phyloP scores from a whole-genome alignment of 306 rosid genomes.

The Quercus alba region DNA sequence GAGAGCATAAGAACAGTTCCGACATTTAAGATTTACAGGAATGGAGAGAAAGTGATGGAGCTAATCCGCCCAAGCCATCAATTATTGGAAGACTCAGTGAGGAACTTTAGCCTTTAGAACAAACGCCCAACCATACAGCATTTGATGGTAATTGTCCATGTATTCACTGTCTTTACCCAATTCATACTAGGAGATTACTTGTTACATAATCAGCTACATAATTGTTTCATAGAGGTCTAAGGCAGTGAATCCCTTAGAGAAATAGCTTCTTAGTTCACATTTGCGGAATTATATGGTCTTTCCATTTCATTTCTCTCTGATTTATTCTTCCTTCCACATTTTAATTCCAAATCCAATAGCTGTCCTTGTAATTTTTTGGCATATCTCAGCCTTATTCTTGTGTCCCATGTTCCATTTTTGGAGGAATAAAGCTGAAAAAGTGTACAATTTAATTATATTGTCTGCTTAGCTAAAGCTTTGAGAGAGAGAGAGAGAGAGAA shows the following conservation, averaged over 20 bases:
- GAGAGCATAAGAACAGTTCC: constrained; percentile 86
- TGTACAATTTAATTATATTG: constrained; percentile 50
- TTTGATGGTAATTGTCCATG: constrained; percentile 25
- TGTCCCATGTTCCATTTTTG: constrained; percentile 2
- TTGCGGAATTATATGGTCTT: constrained; percentile 46
- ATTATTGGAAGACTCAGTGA: constrained; percentile 87
- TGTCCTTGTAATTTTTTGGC: not conserved
- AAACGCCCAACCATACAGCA: not conserved
- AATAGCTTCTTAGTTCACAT: constrained; percentile 40
- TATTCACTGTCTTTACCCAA: constrained; percentile 25
- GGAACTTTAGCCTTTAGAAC: constrained; percentile 78
- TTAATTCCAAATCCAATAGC: not conserved
- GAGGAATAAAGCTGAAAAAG: not conserved
- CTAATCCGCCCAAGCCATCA: constrained; percentile 81
- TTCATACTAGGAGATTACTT: constrained; percentile 42
- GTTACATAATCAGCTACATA: constrained; percentile 48
- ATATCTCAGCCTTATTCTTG: constrained; percentile 43
- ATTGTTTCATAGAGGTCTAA: constrained; percentile 51
- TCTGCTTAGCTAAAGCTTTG: constrained; percentile 33
- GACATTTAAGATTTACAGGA: constrained; percentile 96
- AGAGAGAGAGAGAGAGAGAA: constrained; percentile 18
- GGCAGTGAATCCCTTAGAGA: constrained; percentile 48
- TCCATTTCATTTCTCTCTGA: constrained; percentile 17
- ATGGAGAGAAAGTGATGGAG: constrained; percentile 77
- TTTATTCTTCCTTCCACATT: constrained; percentile 29